phyloP scores from a whole-genome alignment of 140 eudicot genomes.

The Ambrosia hybrid region DNA sequence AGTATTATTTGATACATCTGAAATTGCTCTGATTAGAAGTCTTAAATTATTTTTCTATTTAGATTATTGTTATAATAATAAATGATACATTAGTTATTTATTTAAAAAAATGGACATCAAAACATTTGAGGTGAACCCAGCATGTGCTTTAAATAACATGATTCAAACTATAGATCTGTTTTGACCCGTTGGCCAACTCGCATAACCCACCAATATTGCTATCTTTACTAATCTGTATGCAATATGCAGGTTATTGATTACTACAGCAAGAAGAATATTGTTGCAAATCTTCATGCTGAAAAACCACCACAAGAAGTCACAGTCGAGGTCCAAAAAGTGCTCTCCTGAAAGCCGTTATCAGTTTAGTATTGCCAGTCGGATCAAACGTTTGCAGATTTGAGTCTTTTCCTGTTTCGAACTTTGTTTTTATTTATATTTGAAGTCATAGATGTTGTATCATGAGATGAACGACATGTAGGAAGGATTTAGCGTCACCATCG shows the following conservation, averaged over 20 bases:
- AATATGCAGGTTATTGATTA: slow-evolving; percentile 71
- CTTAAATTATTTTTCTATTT: background rate
- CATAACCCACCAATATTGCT: too few species aligned
- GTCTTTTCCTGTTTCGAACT: slow-evolving; percentile 10
- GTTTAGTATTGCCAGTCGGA: slow-evolving; percentile 11
- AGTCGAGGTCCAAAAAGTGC: slow-evolving; percentile 52
- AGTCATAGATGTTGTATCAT: slow-evolving; percentile 36
- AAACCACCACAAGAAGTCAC: slow-evolving; percentile 72
- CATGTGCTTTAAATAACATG: background rate
- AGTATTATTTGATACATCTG: background rate
- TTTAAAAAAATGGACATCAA: background rate
- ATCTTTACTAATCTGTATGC: too few species aligned
- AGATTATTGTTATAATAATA: background rate
- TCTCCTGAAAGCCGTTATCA: slow-evolving; percentile 37
- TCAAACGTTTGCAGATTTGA: slow-evolving; percentile 23
- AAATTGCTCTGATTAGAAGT: background rate
- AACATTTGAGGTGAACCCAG: background rate
- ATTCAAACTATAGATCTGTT: background rate
- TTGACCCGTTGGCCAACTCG: background rate
- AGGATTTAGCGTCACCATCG: slow-evolving; percentile 17
- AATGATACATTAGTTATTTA: background rate
- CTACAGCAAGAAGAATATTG: slow-evolving; percentile 61
- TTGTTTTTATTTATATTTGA: slow-evolving; percentile 6
- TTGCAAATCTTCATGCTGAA: slow-evolving; percentile 81
- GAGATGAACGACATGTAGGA: slow-evolving; percentile 33